Evolutionary conservation across 164 flowering plant genomes (phyloP), one percentile per base, ranked within the genome.

Genomic region (Chimonanthus praecox): DNA sequence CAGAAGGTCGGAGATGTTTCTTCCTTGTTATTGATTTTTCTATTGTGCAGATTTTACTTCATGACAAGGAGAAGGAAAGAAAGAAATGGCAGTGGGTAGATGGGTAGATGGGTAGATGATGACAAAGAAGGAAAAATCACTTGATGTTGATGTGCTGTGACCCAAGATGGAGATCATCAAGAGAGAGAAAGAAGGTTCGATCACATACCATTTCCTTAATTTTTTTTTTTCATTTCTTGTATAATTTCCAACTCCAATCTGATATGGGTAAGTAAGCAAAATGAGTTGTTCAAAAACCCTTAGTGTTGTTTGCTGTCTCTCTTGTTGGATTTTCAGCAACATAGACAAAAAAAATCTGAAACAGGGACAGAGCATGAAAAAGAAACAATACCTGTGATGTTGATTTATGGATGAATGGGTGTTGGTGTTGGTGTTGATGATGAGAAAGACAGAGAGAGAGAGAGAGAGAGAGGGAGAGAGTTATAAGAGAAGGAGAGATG

Each of bases 381-480:
- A 15, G 47, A 68, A 47, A n/a, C 70, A 68, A 43, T 71, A 54
- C 64, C 63, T 54, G 64, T 51, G 48, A 54, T 11, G 72, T 5
- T 47, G 7, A 62, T 33, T 11, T 61, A 49, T 10, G 15, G 74
- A 47, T 54, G 11, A 5, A 54, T 33, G 33, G 3, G 4, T 70
- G 3, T 49, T 70, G 61, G 4, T 70, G 3, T 49, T 70, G 61
- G 2, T 20, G 62, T 7, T 9, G 45, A 2, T 15, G 33, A 16
- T 15, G 70, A 13, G 51, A 47, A 3, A 46, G 71, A 15, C 18
- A 43, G 6, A 5, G 50, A n/a, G 47, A 67, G 72, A 60, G 71
- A 43, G 6, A 5, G 50, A n/a, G 47, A 67, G 72, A 60, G 71
- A 69, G 54, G 58, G 66, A 68, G 67, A 61, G 74, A 76, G 75